Conservation (phyloP, 768 basidiomycete species). For the Heimioporus sp. region DNA sequence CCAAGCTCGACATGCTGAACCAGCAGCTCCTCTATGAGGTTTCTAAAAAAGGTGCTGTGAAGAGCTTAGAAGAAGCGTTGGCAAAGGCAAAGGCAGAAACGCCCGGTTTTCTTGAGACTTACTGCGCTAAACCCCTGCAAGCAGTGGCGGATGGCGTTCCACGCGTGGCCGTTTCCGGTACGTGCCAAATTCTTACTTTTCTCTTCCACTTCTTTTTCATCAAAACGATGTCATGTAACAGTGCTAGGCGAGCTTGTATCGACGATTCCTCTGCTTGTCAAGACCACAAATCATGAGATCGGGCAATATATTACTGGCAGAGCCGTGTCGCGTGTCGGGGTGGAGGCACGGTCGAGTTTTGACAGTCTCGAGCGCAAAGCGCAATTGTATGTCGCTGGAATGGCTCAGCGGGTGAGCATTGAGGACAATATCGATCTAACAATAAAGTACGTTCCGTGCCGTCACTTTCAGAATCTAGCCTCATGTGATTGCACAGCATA, state of each 20-base stretch:
- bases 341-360: too few relatives aligned
- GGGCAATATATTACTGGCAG: not conserved
- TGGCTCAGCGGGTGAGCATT: not conserved
- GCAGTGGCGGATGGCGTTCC: not conserved
- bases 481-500: not conserved
- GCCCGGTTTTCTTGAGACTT: not conserved
- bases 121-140: not conserved
- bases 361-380: not conserved
- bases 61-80: not conserved
- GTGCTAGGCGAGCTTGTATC: too few relatives aligned
- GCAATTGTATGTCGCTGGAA: not conserved
- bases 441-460: not conserved
- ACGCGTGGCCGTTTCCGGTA: not conserved
- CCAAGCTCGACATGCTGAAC: not conserved
- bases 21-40: not conserved
- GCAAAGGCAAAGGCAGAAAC: not conserved
- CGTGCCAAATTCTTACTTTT: not conserved
- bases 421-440: not conserved
- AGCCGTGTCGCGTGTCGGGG: too few relatives aligned
- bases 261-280: not conserved
- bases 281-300: not conserved
- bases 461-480: not conserved
- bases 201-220: not conserved
- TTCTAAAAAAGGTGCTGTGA: not conserved
- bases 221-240: too few relatives aligned